Percentiles rank a stretch among this genome's conserved stretches.
Evolutionary conservation across 1,284 basidiomycete genomes (phyloP).

Genomic region (Laetiporus sulphureus): DNA sequence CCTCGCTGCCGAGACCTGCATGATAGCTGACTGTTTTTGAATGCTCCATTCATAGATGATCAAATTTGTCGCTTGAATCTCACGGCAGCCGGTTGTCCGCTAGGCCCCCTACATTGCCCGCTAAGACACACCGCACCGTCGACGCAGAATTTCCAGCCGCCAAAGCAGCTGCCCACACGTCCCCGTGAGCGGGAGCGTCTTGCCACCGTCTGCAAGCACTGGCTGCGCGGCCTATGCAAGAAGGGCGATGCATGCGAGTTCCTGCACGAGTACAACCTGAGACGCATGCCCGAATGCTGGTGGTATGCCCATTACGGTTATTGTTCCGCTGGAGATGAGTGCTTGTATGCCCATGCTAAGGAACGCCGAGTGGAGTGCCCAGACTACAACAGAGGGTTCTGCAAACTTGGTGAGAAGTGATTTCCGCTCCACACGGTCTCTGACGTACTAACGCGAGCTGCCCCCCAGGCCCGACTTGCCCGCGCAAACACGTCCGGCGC

Average conservation of each 20-base stretch:
- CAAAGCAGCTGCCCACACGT: constrained; percentile 73
- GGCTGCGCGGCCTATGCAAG: constrained; percentile 97
- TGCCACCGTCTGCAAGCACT: constrained; percentile 98
- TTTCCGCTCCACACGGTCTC: not conserved
- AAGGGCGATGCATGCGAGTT: constrained; percentile 99
- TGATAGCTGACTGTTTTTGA: not conserved
- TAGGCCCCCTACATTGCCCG: constrained; percentile 84
- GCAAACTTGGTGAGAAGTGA: constrained; percentile 66
- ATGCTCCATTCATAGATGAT: constrained; percentile 49
- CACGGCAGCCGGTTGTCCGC: constrained; percentile 78
- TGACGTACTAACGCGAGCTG: not conserved
- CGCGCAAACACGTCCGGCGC: constrained; percentile 88
- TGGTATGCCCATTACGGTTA: constrained; percentile 99
- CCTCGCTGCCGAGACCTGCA: too few relatives aligned
- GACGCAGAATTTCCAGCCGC: constrained; percentile 80
- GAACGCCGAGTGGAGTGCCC: constrained; percentile 92
- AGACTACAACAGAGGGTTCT: constrained; percentile 94
- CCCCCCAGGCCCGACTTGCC: constrained; percentile 81
- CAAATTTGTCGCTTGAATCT: constrained; percentile 86
- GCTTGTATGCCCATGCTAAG: constrained; percentile 96
- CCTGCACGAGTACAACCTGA: constrained; percentile 96
- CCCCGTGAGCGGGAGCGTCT: constrained; percentile 82
- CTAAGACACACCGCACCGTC: constrained; percentile 87
- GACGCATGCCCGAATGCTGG: constrained; percentile 99
- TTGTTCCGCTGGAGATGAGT: constrained; percentile 97